Base-by-base conservation (phyloP, 2,329 filamentous ascomycete genomes). In the Botrytis porri region DNA sequence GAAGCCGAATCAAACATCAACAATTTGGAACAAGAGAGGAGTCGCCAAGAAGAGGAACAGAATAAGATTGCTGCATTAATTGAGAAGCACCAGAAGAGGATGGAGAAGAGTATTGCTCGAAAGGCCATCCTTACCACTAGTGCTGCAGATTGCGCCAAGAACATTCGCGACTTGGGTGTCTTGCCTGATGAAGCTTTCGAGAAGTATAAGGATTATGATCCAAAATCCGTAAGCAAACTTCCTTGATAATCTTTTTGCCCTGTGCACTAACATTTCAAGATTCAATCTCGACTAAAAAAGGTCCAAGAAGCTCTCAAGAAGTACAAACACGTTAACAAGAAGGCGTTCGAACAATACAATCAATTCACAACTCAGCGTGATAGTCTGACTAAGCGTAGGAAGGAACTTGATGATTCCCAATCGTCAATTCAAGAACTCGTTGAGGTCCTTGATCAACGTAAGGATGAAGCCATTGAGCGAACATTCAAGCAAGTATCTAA, bases 261-360 rank as follows among this genome's bases (percentile, higher is more conserved):
- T 25, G 29, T 37, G 39, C 65, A 69, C 73, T 74, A 66, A 76
- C 37, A 39, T 59, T 8, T 72, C 18, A 57, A 79, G 77, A 78
- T 81, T 48, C 75, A 76, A 35, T 76, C 75, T 6, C 90, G 91
- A 73, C 88, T 98, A 37, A 94, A 96, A 83, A 97, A 95, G 80
- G 94, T 95, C 79, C 97, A 97, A 76, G 93, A 97, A 78, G 90
- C 93, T 0, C 86, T 98, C 71, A 98, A 98, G 84, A 97, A 98
- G 81, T 98, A 96, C 84, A 94, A 94, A 72, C 94, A 98, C 79
- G 95, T 99, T 84, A 99, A 99, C 88, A 99, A 98, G 85, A 98
- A 99, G 84, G 96, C 96, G 0, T 97, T 98, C 81, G 97, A 99
- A 83, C 96, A 99, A 82, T 99, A 98, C 85, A 97, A 95, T 84